Percentiles rank a stretch among this genome's conserved stretches.
These are phyloP conservation scores for Xerocomus minutiporus DNA, from an alignment of 1,284 basidiomycete species.

Conservation along the genomic window DNA sequence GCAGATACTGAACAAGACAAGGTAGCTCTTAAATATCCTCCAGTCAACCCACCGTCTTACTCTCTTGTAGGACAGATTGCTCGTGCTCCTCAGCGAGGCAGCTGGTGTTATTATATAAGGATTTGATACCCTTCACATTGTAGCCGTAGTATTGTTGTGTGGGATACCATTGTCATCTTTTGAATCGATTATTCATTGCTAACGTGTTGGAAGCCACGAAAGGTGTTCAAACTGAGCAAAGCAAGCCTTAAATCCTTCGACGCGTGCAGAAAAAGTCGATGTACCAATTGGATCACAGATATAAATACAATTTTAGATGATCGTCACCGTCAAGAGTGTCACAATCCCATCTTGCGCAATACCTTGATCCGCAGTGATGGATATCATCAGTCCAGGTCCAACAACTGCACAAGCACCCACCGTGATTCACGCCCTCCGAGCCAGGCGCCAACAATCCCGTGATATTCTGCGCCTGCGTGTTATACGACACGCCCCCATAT, in stretches of 20 bases:
- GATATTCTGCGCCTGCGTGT: slow-evolving; percentile 40
- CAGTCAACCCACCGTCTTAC: slow-evolving; percentile 3
- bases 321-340: slow-evolving; percentile 43
- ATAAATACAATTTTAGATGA: slow-evolving; percentile 21
- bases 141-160: slow-evolving; percentile 18
- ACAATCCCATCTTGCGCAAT: slow-evolving; percentile 48
- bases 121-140: slow-evolving; percentile 12
- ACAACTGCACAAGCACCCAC: slow-evolving; percentile 6
- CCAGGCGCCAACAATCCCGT: slow-evolving; percentile 24
- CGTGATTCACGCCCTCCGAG: slow-evolving; percentile 20
- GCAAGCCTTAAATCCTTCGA: neutral
- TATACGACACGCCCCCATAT: slow-evolving; percentile 46
- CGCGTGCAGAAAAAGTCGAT: neutral
- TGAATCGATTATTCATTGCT: neutral
- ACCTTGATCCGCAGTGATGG: slow-evolving; percentile 22
- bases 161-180: slow-evolving; percentile 14
- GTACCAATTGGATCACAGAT: neutral
- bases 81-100: slow-evolving; percentile 31
- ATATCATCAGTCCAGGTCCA: neutral
- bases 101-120: slow-evolving; percentile 29
- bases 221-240: neutral
- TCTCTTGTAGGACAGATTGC: slow-evolving; percentile 21
- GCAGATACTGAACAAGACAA: slow-evolving; percentile 67
- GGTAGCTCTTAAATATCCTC: slow-evolving; percentile 28
- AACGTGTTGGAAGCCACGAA: neutral